Base-by-base conservation (phyloP, 768 basidiomycete genomes). In the Coprinopsis sp. region DNA sequence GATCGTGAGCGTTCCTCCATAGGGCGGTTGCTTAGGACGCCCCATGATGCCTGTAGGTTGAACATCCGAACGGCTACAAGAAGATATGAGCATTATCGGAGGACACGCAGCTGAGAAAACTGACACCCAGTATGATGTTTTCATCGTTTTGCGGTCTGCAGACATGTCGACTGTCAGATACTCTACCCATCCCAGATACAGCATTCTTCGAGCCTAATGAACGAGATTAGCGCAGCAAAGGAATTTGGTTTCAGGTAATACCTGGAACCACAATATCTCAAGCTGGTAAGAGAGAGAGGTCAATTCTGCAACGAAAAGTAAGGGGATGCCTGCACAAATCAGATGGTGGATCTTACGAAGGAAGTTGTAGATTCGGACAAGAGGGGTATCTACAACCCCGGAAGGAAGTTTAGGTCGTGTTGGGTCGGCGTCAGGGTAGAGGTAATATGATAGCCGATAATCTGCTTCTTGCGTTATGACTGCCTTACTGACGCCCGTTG, bases 281-380 rank as follows among this genome's bases (percentile, higher is more conserved):
- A 97, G 74, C 57, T 95, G 93, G 64, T 96, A 96, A 2, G 89
- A 85, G 49, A 96, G 64, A 1, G 91, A 89, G 79, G 93, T 88
- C 73, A 90, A 86, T 61, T 93, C 91, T 94, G 38, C 21, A 33
- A 37, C 29, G 21, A 23, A 13, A 39, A 29, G 24, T 21, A 38
- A 39, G 45, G 22, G 7, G 24, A 41, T 39, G 47, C 50, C 31
- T 16, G 28, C 23, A 47, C 27, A 47, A 25, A 25, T 34, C 18
- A 13, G 22, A 19, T 18, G 33, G 13, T 36, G 13, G 38, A 3
- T 56, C 91, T 58, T 62, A 95, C 93, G 91, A 28, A 97, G 71
- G 54, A 95, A 89, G 55, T 94, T 95, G 66, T 78, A 93, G 6
- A 91, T 58, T 33, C 94, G 79, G 6, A 92, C 78, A 3, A 97